phyloP scores from a whole-genome alignment of 1,284 basidiomycete genomes.

The Moesziomyces globuligerus region DNA sequence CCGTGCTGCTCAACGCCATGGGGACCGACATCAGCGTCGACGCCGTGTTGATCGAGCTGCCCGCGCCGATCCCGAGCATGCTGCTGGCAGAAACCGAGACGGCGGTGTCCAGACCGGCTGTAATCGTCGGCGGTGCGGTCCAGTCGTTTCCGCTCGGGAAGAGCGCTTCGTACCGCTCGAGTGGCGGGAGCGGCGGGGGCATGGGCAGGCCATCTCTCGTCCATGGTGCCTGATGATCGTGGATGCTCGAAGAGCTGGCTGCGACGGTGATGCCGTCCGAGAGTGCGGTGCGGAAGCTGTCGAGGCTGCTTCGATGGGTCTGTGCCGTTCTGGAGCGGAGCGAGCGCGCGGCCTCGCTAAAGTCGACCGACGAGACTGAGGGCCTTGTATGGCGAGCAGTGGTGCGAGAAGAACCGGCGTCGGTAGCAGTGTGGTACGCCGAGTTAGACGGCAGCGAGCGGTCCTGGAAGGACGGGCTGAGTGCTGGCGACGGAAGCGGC shows the following conservation, averaged over 20 bases:
- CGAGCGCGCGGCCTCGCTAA: conserved; percentile 21
- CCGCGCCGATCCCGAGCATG: conserved; percentile 1
- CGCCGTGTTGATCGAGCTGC: conserved; percentile 9
- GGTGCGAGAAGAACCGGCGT: conserved; percentile 15
- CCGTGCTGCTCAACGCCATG: conserved; percentile 23
- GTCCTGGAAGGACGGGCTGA: conserved; percentile 33
- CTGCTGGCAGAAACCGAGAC: conserved; percentile 2
- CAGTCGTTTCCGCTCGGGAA: conserved; percentile 23
- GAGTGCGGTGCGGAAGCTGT: conserved; percentile 39
- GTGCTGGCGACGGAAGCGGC: conserved; percentile 35
- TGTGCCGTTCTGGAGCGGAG: conserved; percentile 22
- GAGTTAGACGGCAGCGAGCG: conserved; percentile 21
- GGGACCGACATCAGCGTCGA: conserved; percentile 23
- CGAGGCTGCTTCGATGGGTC: conserved; percentile 26
- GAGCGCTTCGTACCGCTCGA: conserved; percentile 33
- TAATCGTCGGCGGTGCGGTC: conserved; percentile 1
- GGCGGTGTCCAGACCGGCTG: neutral
- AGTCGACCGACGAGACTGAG: conserved; percentile 34
- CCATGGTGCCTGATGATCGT: conserved; percentile 8
- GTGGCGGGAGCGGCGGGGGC: conserved; percentile 30
- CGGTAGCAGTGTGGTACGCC: conserved; percentile 19
- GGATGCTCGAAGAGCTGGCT: conserved; percentile 16
- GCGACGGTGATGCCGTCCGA: conserved; percentile 28
- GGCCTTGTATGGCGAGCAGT: conserved; percentile 12
- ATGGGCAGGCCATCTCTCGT: conserved; percentile 5